Percentiles rank a stretch among this genome's conserved stretches.
These are phyloP conservation scores for Pouteria campechiana DNA, from an alignment of 179 eudicot species.

Conservation along the genomic window DNA sequence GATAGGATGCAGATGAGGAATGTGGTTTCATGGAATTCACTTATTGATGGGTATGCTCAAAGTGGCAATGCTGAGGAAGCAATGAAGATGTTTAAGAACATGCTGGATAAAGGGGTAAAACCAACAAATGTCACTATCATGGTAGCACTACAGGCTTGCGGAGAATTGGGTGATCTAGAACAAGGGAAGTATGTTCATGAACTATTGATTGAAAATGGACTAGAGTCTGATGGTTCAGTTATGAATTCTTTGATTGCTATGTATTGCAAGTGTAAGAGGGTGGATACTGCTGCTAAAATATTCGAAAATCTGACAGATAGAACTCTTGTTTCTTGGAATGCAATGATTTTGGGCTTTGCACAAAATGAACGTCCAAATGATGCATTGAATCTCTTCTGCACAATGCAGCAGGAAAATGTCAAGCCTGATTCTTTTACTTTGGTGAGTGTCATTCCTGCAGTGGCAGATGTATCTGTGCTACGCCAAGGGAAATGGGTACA, in stretches of 20 bases:
- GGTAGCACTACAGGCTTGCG: slow-evolving; percentile 57
- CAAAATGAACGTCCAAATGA: slow-evolving; percentile 41
- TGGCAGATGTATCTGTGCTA: slow-evolving; percentile 45
- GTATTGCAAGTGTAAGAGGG: slow-evolving; percentile 60
- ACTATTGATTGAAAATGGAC: slow-evolving; percentile 21
- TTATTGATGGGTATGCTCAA: slow-evolving; percentile 64
- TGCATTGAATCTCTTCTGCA: slow-evolving; percentile 34
- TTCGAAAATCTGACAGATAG: slow-evolving; percentile 26
- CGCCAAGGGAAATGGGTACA: slow-evolving; percentile 69
- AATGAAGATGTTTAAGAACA: slow-evolving; percentile 30
- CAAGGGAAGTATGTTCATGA: slow-evolving; percentile 40
- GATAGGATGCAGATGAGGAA: slow-evolving; percentile 35
- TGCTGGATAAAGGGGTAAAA: slow-evolving; percentile 51
- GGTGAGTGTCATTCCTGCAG: slow-evolving; percentile 59
- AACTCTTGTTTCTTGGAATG: slow-evolving; percentile 72
- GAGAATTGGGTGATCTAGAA: slow-evolving; percentile 32
- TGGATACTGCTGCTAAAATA: slow-evolving; percentile 33
- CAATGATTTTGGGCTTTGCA: slow-evolving; percentile 62
- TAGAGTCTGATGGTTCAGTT: slow-evolving; percentile 35
- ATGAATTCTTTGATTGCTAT: slow-evolving; percentile 60
- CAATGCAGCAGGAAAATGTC: slow-evolving; percentile 24
- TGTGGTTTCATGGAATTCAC: slow-evolving; percentile 60
- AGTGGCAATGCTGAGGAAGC: slow-evolving; percentile 49
- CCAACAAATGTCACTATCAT: slow-evolving; percentile 51
- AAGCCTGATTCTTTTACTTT: slow-evolving; percentile 51